Base-by-base conservation (phyloP, 352 stramenopile genomes). In the Phytophthora pistaciae region DNA sequence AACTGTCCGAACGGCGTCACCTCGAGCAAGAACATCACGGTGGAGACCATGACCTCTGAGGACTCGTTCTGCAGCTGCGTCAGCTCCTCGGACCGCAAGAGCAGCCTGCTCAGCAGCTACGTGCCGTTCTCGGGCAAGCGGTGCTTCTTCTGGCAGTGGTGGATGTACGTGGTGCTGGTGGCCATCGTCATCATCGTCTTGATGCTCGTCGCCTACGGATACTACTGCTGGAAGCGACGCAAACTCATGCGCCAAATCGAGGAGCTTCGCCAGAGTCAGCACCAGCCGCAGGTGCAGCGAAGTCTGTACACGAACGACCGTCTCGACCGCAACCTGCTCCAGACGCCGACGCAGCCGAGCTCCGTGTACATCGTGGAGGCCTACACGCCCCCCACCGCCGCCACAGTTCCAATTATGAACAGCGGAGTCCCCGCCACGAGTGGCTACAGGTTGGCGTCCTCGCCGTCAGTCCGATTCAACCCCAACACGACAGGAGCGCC, bases 121-220 rank as follows among this genome's bases (percentile, higher is more conserved):
- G 60, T 85, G 20, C 86, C 87, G 4, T 87, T 91, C 66, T 80
- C 78, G 11, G 70, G 77, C 68, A 92, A 91, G 56, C 77, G 82
- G 16, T 96, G 89, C 78, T 94, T 88, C 83, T 94, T 93, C 70
- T 96, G 89, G 89, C 75, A 89, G 55, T 96, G 89, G 89, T 96
- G 89, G 89, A 95, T 93, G 85, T 95, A 96, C 65, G 74, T 96
- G 27, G 80, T 96, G 6, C 65, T 96, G 27, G 87, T 80, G 10
- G 77, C 78, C 14, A 60, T 82, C 36, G 71, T 83, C 16, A 52
- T 95, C 33, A 91, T 95, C 59, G 1, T 88, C 18, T 23, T 93
- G 14, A 90, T 82, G 27, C 50, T 72, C 21, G 64, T 72, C 29
- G 80, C 84, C 21, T 72, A 93, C 48, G 63, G 69, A 4, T 94